Evolutionary conservation across 441 rosid genomes (phyloP).

Genomic region (Corymbia citriodora): DNA sequence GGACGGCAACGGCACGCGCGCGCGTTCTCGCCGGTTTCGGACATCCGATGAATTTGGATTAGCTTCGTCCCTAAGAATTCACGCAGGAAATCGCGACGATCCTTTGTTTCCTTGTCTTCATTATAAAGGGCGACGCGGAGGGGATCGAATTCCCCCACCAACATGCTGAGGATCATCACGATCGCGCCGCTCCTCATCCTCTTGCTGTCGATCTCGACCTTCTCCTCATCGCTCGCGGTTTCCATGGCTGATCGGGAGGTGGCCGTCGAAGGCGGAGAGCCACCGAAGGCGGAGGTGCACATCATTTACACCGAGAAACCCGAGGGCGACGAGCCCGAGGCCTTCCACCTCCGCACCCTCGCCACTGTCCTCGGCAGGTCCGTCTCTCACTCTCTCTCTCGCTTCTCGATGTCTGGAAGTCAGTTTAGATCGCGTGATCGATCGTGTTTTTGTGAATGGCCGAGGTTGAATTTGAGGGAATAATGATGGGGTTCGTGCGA

Average conservation of each 20-base stretch:
- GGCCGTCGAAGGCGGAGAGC: not conserved
- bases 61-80: not conserved
- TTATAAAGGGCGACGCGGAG: not conserved
- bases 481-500: not conserved
- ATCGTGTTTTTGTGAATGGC: not conserved
- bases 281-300: constrained; percentile 50
- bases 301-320: constrained; percentile 76
- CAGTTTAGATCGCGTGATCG: not conserved
- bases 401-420: not conserved
- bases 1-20: not conserved
- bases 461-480: not conserved
- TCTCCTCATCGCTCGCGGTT: constrained; percentile 8
- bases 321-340: constrained; percentile 49
- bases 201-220: not conserved
- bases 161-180: not conserved
- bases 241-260: constrained; percentile 46
- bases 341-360: constrained; percentile 64
- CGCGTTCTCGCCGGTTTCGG: not conserved
- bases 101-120: not conserved
- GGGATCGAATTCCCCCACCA: not conserved
- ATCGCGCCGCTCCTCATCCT: not conserved
- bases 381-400: not conserved
- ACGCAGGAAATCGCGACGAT: not conserved
- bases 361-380: constrained; percentile 73
- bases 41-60: not conserved